These are phyloP conservation scores for Diaporthe sp. DNA, from an alignment of 2,329 filamentous ascomycete genomes.

Conservation along the genomic window DNA sequence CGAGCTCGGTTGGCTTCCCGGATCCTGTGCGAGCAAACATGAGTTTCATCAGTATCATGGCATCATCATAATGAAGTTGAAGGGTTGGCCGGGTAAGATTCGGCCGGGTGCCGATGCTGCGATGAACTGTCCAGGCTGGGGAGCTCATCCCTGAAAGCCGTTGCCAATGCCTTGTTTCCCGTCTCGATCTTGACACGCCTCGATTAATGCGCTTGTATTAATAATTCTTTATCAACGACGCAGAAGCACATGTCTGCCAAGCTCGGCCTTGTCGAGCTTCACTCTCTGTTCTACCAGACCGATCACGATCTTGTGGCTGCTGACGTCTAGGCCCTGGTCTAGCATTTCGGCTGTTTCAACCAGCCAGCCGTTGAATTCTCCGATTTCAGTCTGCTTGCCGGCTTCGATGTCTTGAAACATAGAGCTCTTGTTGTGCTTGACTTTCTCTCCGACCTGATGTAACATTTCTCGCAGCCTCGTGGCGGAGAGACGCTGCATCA, in stretches of 20 bases:
- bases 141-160: constrained; percentile 20
- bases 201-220: constrained; percentile 19
- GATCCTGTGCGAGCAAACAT: background rate
- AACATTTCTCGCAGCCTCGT: constrained; percentile 60
- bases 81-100: background rate
- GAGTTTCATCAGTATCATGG: constrained; percentile 11
- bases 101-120: background rate
- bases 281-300: constrained; percentile 45
- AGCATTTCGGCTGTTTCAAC: constrained; percentile 48
- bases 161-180: constrained; percentile 11
- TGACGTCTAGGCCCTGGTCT: constrained; percentile 40
- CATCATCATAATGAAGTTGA: background rate
- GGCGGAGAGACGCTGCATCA: constrained; percentile 60
- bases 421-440: constrained; percentile 69
- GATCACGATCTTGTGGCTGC: constrained; percentile 44
- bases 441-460: constrained; percentile 61
- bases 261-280: constrained; percentile 38
- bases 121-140: constrained; percentile 19
- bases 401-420: constrained; percentile 73
- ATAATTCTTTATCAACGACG: constrained; percentile 15
- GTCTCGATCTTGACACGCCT: constrained; percentile 4
- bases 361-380: constrained; percentile 73
- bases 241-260: constrained; percentile 42
- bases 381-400: constrained; percentile 67
- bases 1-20: background rate